phyloP scores from a whole-genome alignment of 306 rosid genomes.

The Gillenia trifoliata region DNA sequence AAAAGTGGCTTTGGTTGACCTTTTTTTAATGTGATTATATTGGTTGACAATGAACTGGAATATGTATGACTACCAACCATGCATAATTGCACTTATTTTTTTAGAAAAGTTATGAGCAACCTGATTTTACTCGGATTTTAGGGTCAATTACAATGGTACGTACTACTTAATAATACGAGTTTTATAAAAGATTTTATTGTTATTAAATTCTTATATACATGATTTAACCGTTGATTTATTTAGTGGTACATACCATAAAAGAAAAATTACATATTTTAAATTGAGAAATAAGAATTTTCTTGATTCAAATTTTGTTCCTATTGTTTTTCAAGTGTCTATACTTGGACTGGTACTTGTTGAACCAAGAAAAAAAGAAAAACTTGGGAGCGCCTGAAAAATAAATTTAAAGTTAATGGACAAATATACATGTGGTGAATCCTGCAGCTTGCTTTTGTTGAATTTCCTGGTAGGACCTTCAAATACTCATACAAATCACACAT shows the following conservation, averaged over 20 bases:
- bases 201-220: too few species aligned
- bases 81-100: neutral
- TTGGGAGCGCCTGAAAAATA: neutral
- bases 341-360: neutral
- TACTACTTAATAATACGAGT: too few species aligned
- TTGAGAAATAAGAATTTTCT: neutral
- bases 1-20: neutral
- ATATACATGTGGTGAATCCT: neutral
- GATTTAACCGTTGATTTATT: too few species aligned
- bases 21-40: neutral
- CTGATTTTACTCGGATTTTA: neutral
- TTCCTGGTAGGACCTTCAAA: neutral
- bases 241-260: too few species aligned
- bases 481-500: neutral
- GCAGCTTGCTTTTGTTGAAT: constrained; percentile 16
- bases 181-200: too few species aligned
- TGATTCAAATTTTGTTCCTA: neutral
- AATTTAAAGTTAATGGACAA: neutral
- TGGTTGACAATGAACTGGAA: too few species aligned
- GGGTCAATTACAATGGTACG: neutral
- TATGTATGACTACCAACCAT: neutral
- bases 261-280: too few species aligned
- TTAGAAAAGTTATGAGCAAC: too few species aligned
- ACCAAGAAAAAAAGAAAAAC: neutral
- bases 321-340: neutral